A percentile compares a stretch with the other conserved stretches of the same genome.
These are phyloP conservation scores for Wickerhamiella azymoides DNA, from an alignment of 805 yeast species.

Conservation along the genomic window DNA sequence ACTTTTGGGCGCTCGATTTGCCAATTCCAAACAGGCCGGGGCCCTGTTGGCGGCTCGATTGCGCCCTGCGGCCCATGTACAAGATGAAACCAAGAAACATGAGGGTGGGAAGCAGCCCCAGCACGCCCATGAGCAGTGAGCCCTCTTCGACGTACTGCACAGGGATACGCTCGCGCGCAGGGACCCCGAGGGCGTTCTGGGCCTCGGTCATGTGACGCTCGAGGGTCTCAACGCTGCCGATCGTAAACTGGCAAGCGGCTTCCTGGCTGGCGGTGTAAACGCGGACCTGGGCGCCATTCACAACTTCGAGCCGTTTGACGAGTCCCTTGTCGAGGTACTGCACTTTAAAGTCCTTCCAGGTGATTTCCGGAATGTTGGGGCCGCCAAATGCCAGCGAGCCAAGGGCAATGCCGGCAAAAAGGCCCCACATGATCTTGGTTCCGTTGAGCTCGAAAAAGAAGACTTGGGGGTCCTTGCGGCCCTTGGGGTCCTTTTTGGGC, in stretches of 20 bases:
- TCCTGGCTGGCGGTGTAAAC: constrained; percentile 23
- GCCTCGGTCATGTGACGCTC: constrained; percentile 68
- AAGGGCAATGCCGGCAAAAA: constrained; percentile 15
- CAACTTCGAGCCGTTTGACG: constrained; percentile 59
- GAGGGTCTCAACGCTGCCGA: constrained; percentile 74
- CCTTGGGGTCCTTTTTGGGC: not conserved
- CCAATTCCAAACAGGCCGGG: constrained; percentile 67
- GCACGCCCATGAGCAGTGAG: constrained; percentile 44
- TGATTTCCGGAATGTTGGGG: constrained; percentile 25
- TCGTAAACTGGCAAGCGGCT: constrained; percentile 56
- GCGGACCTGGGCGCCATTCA: constrained; percentile 52
- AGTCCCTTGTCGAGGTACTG: constrained; percentile 63
- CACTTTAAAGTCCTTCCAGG: constrained; percentile 78
- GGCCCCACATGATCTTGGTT: constrained; percentile 18
- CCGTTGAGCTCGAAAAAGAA: constrained; percentile 13
- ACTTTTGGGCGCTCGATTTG: constrained; percentile 63
- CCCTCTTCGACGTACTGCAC: constrained; percentile 60
- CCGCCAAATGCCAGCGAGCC: constrained; percentile 16
- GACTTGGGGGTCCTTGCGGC: not conserved
- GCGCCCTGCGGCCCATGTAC: constrained; percentile 44
- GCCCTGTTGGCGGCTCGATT: constrained; percentile 32
- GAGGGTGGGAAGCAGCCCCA: constrained; percentile 70
- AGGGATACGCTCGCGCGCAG: constrained; percentile 61
- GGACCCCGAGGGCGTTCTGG: constrained; percentile 56
- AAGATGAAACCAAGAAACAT: constrained; percentile 66